Evolutionary conservation across 2,329 filamentous ascomycete genomes (phyloP).

Genomic region (Myriosclerotinia duriaeana): DNA sequence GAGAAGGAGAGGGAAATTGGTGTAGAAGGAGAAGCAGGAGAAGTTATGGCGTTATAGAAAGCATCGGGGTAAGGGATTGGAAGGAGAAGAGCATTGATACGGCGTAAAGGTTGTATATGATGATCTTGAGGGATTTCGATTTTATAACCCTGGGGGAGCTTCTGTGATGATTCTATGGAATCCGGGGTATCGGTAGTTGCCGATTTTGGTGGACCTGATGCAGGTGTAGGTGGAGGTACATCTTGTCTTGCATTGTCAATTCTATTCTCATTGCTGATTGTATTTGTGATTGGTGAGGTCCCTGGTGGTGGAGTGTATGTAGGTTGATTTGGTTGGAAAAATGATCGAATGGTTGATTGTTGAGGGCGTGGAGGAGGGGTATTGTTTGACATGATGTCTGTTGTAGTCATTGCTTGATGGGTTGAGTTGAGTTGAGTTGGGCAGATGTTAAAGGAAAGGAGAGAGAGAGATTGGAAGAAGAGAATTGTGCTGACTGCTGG

Average conservation of each 20-base stretch:
- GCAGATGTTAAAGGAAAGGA: neutral
- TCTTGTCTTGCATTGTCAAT: conserved; percentile 8
- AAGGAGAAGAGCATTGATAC: conserved; percentile 65
- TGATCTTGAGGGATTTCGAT: conserved; percentile 52
- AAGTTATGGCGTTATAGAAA: conserved; percentile 58
- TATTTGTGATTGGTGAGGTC: conserved; percentile 16
- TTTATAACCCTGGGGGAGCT: conserved; percentile 48
- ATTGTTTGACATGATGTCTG: conserved; percentile 15
- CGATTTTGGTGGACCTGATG: conserved; percentile 30
- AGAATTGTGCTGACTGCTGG: neutral
- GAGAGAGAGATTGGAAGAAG: neutral
- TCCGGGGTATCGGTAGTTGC: conserved; percentile 25
- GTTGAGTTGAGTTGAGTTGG: neutral
- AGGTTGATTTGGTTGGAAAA: conserved; percentile 55
- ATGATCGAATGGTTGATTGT: conserved; percentile 61
- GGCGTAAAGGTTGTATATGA: conserved; percentile 59
- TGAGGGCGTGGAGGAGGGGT: conserved; percentile 26
- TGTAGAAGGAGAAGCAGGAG: conserved; percentile 51
- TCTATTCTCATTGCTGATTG: neutral
- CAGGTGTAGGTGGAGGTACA: conserved; percentile 28
- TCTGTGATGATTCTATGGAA: conserved; percentile 21
- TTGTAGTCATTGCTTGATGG: neutral
- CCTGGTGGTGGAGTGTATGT: conserved; percentile 47
- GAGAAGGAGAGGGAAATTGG: conserved; percentile 33
- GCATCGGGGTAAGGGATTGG: conserved; percentile 62